Percentiles rank a stretch among this genome's conserved stretches.
phyloP scores from a whole-genome alignment of 495 filamentous ascomycete species.

The Apiosordaria backusii region DNA sequence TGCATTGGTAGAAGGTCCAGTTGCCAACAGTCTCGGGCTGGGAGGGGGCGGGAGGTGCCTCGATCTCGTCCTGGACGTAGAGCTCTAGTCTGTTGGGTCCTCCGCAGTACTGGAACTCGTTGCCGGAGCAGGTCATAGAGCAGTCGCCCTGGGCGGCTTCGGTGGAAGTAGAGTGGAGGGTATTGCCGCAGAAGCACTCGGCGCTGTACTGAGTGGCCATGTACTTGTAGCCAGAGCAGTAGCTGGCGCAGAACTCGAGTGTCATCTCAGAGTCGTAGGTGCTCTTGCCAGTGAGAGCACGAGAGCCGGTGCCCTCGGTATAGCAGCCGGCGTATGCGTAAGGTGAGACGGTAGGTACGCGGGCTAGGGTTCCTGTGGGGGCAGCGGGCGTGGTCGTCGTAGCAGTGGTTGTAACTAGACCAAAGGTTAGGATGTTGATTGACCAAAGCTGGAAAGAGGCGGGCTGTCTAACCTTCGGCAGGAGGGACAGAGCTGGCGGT shows the following conservation, averaged over 20 bases:
- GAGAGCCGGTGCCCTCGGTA: conserved; percentile 39
- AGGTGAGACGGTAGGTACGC: conserved; percentile 33
- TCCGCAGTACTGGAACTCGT: conserved; percentile 41
- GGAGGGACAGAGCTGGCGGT: not conserved
- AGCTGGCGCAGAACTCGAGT: conserved; percentile 42
- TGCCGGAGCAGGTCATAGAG: conserved; percentile 40
- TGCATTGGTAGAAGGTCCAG: conserved; percentile 38
- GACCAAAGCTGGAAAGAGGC: not conserved
- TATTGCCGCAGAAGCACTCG: conserved; percentile 48
- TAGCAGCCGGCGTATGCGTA: conserved; percentile 45
- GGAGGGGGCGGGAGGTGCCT: conserved; percentile 17
- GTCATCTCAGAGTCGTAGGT: conserved; percentile 43
- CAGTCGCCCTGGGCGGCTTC: conserved; percentile 34
- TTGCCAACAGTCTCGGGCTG: conserved; percentile 27
- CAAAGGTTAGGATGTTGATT: not conserved
- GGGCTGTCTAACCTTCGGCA: conserved; percentile 13
- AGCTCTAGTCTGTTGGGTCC: conserved; percentile 37
- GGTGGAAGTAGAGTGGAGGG: conserved; percentile 30
- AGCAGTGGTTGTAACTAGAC: not conserved
- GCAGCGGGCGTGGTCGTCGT: conserved; percentile 18
- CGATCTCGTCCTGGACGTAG: conserved; percentile 28
- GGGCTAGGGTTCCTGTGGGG: conserved; percentile 31
- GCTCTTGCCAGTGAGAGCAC: conserved; percentile 33
- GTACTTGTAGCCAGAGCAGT: conserved; percentile 44
- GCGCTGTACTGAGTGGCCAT: conserved; percentile 47